Evolutionary conservation across 192 early-diverging fungal genomes (phyloP), one percentile per base, ranked within the genome.

Genomic region (Obelidium mucronatum): DNA sequence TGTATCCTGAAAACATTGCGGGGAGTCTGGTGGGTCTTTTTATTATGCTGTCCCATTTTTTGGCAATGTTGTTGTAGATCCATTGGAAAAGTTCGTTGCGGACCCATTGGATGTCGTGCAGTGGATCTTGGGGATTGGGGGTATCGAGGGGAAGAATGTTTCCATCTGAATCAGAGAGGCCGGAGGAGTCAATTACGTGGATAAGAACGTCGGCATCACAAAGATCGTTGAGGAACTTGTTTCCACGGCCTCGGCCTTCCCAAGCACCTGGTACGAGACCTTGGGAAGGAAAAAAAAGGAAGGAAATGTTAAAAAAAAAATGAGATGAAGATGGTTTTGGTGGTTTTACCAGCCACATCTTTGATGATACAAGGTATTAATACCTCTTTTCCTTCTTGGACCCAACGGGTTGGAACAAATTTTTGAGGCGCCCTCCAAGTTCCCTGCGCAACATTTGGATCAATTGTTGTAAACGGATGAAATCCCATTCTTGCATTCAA

Each of bases 321-420:
- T 34, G n/a, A 37, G 11, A 72, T 22, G 35, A 55, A 59, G 33
- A 39, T 37, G n/a, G n/a, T n/a, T n/a, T n/a, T n/a, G n/a, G n/a
- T n/a, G n/a, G n/a, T n/a, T n/a, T n/a, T n/a, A n/a, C 77, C 77
- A 34, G 77, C 77, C 4, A 78, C 77, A 65, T 78, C 77, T 53
- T 78, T 78, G 28, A 78, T 52, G 13, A 71, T 34, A 40, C 77
- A 78, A 8, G 77, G 77, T 8, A 78, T 51, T 34, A 65, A 51
- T 3, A 73, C 69, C 42, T 78, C 77, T 31, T 48, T 44, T 22
- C 39, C 40, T n/a, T 63, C 72, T 30, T 60, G 58, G 4, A 63
- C 42, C 77, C 77, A 78, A 15, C 22, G 48, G n/a, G 11, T 51
- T 58, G 77, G 77, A 26, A 73, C 54, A 42, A 34, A 37, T 13